These are phyloP conservation scores for Hygrophila difformis DNA, from an alignment of 257 asterid genomes.

Conservation along the genomic window DNA sequence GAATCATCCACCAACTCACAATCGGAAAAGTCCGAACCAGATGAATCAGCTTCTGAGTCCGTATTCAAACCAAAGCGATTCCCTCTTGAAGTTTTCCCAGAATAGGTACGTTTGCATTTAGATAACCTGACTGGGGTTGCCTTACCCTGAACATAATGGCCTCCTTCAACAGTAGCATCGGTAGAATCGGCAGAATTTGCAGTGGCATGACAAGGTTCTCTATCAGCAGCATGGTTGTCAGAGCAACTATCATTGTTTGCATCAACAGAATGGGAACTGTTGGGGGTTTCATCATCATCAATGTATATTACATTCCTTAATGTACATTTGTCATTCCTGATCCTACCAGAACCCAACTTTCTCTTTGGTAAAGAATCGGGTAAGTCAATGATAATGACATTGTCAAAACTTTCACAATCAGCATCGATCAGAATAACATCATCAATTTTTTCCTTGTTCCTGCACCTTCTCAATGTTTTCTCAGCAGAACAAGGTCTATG, in stretches of 20 bases:
- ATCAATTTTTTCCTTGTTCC: conserved; percentile 27
- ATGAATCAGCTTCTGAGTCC: conserved; percentile 39
- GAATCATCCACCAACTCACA: conserved; percentile 68
- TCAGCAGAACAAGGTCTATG: conserved; percentile 36
- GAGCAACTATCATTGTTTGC: conserved; percentile 16
- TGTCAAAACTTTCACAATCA: conserved; percentile 43
- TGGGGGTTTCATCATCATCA: conserved; percentile 66
- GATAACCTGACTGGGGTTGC: conserved; percentile 65
- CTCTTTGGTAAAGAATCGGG: conserved; percentile 44
- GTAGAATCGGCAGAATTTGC: conserved; percentile 18
- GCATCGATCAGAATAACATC: conserved; percentile 53
- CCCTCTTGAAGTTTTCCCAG: conserved; percentile 42
- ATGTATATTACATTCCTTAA: conserved; percentile 44
- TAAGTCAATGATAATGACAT: conserved; percentile 49
- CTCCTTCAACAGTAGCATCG: conserved; percentile 32
- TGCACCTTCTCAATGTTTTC: conserved; percentile 42
- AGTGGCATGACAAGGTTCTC: conserved; percentile 21
- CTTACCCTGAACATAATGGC: conserved; percentile 39
- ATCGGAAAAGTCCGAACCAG: conserved; percentile 45
- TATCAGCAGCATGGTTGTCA: conserved; percentile 37
- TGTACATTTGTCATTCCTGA: conserved; percentile 18
- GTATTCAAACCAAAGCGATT: conserved; percentile 41
- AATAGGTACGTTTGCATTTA: conserved; percentile 86
- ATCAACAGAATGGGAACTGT: conserved; percentile 18
- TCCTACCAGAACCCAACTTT: conserved; percentile 18